Percentiles rank a stretch among this genome's conserved stretches.
Conservation (phyloP, 2,329 filamentous ascomycete species). For the Pseudogymnoascus sp. region DNA sequence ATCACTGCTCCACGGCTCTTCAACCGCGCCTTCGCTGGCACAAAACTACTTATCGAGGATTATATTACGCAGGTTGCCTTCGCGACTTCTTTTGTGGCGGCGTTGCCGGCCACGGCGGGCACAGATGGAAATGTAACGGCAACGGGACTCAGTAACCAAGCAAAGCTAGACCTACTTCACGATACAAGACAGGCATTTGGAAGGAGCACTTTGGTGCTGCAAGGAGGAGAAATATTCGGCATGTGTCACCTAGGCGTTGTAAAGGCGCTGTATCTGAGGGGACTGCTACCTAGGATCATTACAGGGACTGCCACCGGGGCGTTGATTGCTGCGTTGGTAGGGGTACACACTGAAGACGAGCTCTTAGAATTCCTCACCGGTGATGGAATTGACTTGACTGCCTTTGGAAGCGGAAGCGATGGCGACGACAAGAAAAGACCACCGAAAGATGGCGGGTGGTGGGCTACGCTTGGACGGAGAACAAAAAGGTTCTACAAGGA, state of each 20-base stretch:
- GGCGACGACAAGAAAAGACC: constrained; percentile 28
- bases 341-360: constrained; percentile 80
- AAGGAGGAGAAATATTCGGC: constrained; percentile 87
- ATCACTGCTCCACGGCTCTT: constrained; percentile 76
- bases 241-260: constrained; percentile 86
- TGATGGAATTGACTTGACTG: constrained; percentile 72
- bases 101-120: constrained; percentile 49
- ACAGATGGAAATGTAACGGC: constrained; percentile 30
- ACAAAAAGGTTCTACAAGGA: constrained; percentile 61
- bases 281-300: constrained; percentile 79
- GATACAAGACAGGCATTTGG: constrained; percentile 86
- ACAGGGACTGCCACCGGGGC: constrained; percentile 87
- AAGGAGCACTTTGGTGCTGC: constrained; percentile 73
- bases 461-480: constrained; percentile 57
- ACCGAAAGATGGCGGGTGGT: constrained; percentile 26
- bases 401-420: constrained; percentile 49
- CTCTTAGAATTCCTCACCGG: constrained; percentile 68
- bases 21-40: constrained; percentile 78
- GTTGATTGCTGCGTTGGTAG: constrained; percentile 79
- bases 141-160: constrained; percentile 38
- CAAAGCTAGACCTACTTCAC: constrained; percentile 77
- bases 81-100: constrained; percentile 67
- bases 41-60: constrained; percentile 83
- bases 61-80: constrained; percentile 81
- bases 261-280: constrained; percentile 73